Base-by-base conservation (phyloP, 1,284 basidiomycete genomes). In the Vanrija humicola region DNA sequence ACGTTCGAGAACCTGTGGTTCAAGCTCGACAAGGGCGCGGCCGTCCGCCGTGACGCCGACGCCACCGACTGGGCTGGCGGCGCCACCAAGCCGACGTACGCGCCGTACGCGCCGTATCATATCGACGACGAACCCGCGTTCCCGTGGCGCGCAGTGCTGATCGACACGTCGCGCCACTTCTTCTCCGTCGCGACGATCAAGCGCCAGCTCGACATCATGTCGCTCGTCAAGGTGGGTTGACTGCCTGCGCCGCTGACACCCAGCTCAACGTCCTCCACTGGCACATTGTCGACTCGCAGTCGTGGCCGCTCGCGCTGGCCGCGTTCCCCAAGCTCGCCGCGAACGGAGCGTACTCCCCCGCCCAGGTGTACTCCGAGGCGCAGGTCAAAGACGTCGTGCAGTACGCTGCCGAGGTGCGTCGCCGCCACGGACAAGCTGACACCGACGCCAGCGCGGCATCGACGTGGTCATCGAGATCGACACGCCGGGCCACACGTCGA, bases 121-220 rank as follows among this genome's bases (percentile, higher is more conserved):
- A 78, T 80, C 47, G 18, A 61, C 1, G 80, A 81, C 61, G 55
- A 59, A 18, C 78, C 79, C 0, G 73, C 74, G 0, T 81, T 79
- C 54, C 70, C 77, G 63, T 68, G 69, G 70, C 50, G 92, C 26
- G 90, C 89, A 3, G 79, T 94, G 51, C 82, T 88, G 80, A 80
- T 96, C 12, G 92, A 96, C 64, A 95, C 87, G 0, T 74, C 85
- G 26, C 48, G 54, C 28, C 49, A 55, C 49, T 55, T 43, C 40
- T 55, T 55, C 46, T n/a, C 28, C 21, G 43, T 51, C 28, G 25
- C 21, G 9, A 18, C 38, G 6, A 15, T 54, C 21, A 18, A 28
- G 40, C 38, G 66, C 65, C 87, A 86, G 9, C 73, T 96, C 19
- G 87, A 92, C 64, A 84, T 87, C 2, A 92, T 93, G 90, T 86